Evolutionary conservation across 257 asterid genomes (phyloP).

Genomic region (Capsicum pubescens): DNA sequence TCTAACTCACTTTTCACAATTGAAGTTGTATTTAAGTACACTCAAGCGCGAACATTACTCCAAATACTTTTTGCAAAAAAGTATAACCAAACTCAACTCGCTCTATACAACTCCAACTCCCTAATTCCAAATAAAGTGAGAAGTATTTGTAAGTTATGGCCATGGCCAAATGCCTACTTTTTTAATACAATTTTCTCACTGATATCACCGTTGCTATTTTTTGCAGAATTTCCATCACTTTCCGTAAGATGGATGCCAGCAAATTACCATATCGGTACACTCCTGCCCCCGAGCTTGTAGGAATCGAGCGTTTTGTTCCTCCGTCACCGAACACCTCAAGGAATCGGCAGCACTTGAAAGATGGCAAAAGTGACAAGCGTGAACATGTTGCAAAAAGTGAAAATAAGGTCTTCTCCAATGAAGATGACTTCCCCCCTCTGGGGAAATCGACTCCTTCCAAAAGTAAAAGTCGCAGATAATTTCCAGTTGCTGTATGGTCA

Average conservation of each 20-base stretch:
- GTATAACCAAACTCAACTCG: no score
- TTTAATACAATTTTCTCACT: no score
- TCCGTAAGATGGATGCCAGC: conserved; percentile 41
- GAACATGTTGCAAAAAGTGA: neutral
- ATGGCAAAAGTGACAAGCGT: neutral
- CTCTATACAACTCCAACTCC: no score
- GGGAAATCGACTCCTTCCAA: conserved; percentile 24
- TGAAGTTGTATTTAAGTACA: no score
- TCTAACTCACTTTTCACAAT: no score
- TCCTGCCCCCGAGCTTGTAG: conserved; percentile 33
- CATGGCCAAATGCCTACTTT: no score
- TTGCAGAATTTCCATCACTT: conserved; percentile 45
- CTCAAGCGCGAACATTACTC: no score
- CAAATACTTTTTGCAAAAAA: no score
- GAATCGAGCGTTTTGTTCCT: conserved; percentile 27
- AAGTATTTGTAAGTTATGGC: no score
- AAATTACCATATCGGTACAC: conserved; percentile 30
- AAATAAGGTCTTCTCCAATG: neutral
- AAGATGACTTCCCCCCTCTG: conserved; percentile 36
- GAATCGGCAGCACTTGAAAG: neutral
- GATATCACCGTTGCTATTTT: neutral
- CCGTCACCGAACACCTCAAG: neutral
- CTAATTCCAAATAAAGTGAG: no score
- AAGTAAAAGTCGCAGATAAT: neutral
- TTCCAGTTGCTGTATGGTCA: neutral